Evolutionary conservation across 768 basidiomycete genomes (phyloP).

Genomic region (Boletus subparvulus): DNA sequence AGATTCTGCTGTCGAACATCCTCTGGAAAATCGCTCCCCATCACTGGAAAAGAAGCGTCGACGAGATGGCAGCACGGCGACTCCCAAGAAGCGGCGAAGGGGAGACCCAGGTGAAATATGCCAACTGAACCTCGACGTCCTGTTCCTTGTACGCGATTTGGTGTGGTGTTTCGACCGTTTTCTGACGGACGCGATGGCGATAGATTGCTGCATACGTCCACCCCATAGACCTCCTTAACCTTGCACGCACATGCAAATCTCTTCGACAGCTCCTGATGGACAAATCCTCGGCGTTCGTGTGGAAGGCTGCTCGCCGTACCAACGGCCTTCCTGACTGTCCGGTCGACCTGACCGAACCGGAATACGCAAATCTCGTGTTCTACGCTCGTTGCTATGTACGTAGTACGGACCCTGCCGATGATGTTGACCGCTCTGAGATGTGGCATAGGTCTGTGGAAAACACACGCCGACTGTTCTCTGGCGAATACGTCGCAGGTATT

Average conservation of each 20-base stretch:
- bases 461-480: not conserved
- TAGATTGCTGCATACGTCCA: not conserved
- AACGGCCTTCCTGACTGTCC: not conserved
- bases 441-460: not conserved
- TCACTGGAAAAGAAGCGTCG: not conserved
- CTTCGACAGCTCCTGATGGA: not conserved
- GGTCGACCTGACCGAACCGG: slow-evolving; percentile 1
- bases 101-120: not conserved
- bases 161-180: not conserved
- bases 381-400: not conserved
- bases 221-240: not conserved
- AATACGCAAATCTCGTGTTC: not conserved
- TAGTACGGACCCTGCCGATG: not conserved
- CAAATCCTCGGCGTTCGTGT: not conserved
- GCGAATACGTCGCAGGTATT: not conserved
- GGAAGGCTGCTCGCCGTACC: not conserved
- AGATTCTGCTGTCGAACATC: not conserved
- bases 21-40: not conserved
- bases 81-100: not conserved
- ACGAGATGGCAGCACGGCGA: not conserved
- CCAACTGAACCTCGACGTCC: slow-evolving; percentile 15
- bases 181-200: not conserved
- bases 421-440: not conserved
- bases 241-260: not conserved
- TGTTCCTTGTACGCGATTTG: not conserved